Base-by-base conservation (phyloP, 176 grass and related monocot species). In the Lolium rigidum region DNA sequence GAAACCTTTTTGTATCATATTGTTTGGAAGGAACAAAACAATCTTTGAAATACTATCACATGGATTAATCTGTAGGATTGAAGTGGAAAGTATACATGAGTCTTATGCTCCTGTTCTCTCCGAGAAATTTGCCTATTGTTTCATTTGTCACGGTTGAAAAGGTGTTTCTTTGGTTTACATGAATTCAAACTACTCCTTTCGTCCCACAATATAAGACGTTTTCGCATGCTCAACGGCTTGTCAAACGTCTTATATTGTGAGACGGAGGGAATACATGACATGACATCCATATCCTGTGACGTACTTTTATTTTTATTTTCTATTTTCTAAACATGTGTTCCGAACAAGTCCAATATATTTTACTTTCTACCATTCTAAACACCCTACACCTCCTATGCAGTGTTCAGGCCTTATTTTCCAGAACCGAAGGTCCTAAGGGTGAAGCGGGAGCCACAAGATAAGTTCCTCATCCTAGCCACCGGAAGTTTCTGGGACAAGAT, bases 391-490 rank as follows among this genome's bases (percentile, higher is more conserved):
- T 41, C 22, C 3, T 75, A 51, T 7, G 61, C 69, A 57, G 80
- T 14, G 39, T 47, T 3, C 4, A 9, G 12, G 25, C 21, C 50
- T 7, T 5, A 1, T 3, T 9, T 31, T 15, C 12, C 18, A 3
- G 20, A 51, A 11, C 56, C 65, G 4, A 28, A 71, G 20, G 86
- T 88, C 20, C 2, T 50, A 3, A n/a, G 0, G 7, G 55, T 63
- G 74, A 4, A 79, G 2, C 43, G 64, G 43, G 0, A 20, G n/a
- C n/a, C 56, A 17, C 7, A 0, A 14, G 81, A 88, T 75, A 76
- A 79, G 15, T 88, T 88, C 44, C 75, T 88, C 43, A 54, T 88
- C 56, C 44, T 88, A 10, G 87, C 28, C 4, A 88, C 64, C 65
- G 2, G 1, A 0, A 49, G 20, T 43, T 20, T 88, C 74, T 87